Evolutionary conservation across 441 rosid genomes (phyloP).

Genomic region (Populus hybrid): DNA sequence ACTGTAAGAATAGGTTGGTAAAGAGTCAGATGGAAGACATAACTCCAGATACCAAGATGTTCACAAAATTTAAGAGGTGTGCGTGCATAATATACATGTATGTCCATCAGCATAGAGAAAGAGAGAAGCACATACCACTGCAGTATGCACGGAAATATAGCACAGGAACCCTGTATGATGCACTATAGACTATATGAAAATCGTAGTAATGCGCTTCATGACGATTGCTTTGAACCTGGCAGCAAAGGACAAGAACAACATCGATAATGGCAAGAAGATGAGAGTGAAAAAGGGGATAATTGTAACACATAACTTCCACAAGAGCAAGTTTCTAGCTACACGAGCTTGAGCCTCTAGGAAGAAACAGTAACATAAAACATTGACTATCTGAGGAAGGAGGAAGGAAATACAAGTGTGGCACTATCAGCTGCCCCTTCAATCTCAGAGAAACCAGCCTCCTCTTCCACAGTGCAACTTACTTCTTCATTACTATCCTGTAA

Average conservation of each 20-base stretch:
- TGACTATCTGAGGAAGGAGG: background rate
- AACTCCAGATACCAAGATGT: background rate
- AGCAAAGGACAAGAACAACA: slow-evolving; percentile 13
- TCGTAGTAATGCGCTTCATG: slow-evolving; percentile 60
- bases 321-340: background rate
- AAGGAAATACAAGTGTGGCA: slow-evolving; percentile 59
- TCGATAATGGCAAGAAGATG: background rate
- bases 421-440: slow-evolving; percentile 46
- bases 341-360: background rate
- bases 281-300: background rate
- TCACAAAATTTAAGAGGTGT: background rate
- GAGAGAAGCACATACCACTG: slow-evolving; percentile 43
- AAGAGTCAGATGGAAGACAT: background rate
- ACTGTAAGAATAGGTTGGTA: background rate
- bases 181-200: slow-evolving; percentile 70
- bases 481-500: slow-evolving; percentile 36
- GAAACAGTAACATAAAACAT: background rate
- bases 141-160: slow-evolving; percentile 66
- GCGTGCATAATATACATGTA: background rate
- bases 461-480: slow-evolving; percentile 22
- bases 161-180: slow-evolving; percentile 70
- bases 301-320: background rate
- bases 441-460: slow-evolving; percentile 26
- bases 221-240: slow-evolving; percentile 40
- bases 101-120: background rate